phyloP scores from a whole-genome alignment of 148 eudicot genomes.

The Dianthus caryophyllus region DNA sequence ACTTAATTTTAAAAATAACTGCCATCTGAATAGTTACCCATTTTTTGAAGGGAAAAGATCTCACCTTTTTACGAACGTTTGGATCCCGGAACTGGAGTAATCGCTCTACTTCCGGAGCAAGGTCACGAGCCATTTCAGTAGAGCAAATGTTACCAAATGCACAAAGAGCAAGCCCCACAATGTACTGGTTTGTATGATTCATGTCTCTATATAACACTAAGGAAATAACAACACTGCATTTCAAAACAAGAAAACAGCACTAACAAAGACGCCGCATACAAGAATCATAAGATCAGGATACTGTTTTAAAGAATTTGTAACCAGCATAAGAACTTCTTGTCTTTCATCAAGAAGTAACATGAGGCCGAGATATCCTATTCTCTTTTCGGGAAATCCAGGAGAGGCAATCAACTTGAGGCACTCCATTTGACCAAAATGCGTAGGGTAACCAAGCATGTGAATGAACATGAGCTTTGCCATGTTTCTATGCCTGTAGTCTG shows the following conservation, averaged over 20 bases:
- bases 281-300: slow-evolving; percentile 46
- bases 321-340: slow-evolving; percentile 98
- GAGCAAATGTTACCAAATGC: no score
- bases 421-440: no score
- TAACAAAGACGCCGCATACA: neutral
- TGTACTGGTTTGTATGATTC: slow-evolving; percentile 92
- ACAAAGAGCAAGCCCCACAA: slow-evolving; percentile 98
- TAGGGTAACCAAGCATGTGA: slow-evolving; percentile 99
- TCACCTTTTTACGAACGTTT: slow-evolving; percentile 93
- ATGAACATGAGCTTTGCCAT: slow-evolving; percentile 99
- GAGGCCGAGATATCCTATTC: slow-evolving; percentile 95
- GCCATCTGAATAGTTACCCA: neutral
- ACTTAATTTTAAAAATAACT: neutral
- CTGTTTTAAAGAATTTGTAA: no score
- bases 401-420: slow-evolving; percentile 89
- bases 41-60: slow-evolving; percentile 15
- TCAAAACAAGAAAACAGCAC: neutral
- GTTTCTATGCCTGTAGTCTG: slow-evolving; percentile 89
- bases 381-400: slow-evolving; percentile 95
- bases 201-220: slow-evolving; percentile 78
- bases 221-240: slow-evolving; percentile 25
- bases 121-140: no score
- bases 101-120: slow-evolving; percentile 93
- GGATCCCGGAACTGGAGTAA: slow-evolving; percentile 96
- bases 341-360: slow-evolving; percentile 99